Percentiles rank a stretch among this genome's conserved stretches.
These are phyloP conservation scores for Pythium scleroteichum DNA, from an alignment of 352 stramenopile genomes.

Conservation along the genomic window DNA sequence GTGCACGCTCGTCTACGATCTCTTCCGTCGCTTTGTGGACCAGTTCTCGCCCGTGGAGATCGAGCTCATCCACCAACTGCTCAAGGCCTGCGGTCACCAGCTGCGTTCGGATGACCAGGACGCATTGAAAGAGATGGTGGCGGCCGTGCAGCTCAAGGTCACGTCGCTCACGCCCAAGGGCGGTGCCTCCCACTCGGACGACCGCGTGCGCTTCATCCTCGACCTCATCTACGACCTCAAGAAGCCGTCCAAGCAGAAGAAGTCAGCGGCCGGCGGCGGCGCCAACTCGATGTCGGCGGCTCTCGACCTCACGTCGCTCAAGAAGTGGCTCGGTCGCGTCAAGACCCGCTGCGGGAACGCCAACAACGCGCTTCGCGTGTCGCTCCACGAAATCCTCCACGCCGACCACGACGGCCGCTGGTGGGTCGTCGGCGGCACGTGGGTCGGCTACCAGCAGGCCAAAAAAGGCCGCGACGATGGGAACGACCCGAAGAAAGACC, in stretches of 20 bases:
- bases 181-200: constrained; percentile 27
- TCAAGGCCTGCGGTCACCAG: constrained; percentile 81
- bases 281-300: constrained; percentile 33
- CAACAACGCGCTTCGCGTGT: constrained; percentile 74
- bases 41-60: constrained; percentile 77
- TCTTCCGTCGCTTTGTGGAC: constrained; percentile 83
- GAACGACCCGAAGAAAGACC: constrained; percentile 13
- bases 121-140: constrained; percentile 85
- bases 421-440: constrained; percentile 97
- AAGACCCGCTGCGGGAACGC: constrained; percentile 87
- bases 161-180: constrained; percentile 36
- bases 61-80: constrained; percentile 85
- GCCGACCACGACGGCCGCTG: constrained; percentile 91
- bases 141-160: constrained; percentile 80
- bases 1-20: constrained; percentile 90
- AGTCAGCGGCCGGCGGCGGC: constrained; percentile 14
- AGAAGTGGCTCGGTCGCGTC: constrained; percentile 94
- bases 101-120: constrained; percentile 83
- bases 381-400: constrained; percentile 71
- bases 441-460: constrained; percentile 76
- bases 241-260: constrained; percentile 93
- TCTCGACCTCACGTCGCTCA: constrained; percentile 80
- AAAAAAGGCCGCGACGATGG: constrained; percentile 24
- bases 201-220: constrained; percentile 89
- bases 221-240: constrained; percentile 97